phyloP scores from a whole-genome alignment of 2,329 filamentous ascomycete genomes.

The Akanthomyces lecanii region DNA sequence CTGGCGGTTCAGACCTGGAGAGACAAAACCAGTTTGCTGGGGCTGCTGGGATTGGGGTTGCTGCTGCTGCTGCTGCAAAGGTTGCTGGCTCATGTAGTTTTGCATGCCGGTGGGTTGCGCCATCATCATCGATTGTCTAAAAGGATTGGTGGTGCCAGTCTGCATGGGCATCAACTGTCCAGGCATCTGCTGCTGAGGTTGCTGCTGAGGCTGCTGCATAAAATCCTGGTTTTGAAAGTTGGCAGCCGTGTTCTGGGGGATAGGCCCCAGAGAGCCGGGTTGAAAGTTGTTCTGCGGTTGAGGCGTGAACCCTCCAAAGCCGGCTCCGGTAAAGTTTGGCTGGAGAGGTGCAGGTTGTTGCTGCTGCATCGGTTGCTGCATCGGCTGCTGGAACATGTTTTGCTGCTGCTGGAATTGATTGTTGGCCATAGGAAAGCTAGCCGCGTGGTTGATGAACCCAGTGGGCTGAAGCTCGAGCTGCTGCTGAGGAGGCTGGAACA shows the following conservation, averaged over 20 bases:
- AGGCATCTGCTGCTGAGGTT: constrained; percentile 23
- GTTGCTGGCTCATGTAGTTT: constrained; percentile 25
- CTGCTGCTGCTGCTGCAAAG: not conserved
- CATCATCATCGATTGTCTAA: constrained; percentile 84
- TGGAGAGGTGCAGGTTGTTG: constrained; percentile 41
- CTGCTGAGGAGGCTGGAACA: constrained; percentile 25
- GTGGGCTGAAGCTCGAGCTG: constrained; percentile 22
- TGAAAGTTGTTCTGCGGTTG: constrained; percentile 50
- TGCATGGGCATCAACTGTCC: constrained; percentile 24
- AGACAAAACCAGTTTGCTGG: constrained; percentile 24
- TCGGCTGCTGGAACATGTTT: constrained; percentile 33
- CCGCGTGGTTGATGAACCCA: constrained; percentile 3
- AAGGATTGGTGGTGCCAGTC: constrained; percentile 71
- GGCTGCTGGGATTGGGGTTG: not conserved
- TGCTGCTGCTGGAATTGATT: constrained; percentile 32
- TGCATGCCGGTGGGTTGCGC: constrained; percentile 49
- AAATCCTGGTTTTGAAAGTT: constrained; percentile 41
- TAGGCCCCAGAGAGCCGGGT: constrained; percentile 48
- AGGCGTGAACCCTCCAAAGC: constrained; percentile 78
- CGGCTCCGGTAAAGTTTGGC: constrained; percentile 61
- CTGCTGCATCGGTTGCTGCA: constrained; percentile 35
- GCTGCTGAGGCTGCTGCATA: constrained; percentile 21
- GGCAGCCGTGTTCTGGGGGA: constrained; percentile 54
- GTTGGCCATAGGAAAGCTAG: constrained; percentile 20
- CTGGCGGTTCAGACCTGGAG: constrained; percentile 49